Evolutionary conservation across 2,329 filamentous ascomycete species (phyloP), one percentile per base, ranked within the genome.

Genomic region (Incumbomyces lentus): DNA sequence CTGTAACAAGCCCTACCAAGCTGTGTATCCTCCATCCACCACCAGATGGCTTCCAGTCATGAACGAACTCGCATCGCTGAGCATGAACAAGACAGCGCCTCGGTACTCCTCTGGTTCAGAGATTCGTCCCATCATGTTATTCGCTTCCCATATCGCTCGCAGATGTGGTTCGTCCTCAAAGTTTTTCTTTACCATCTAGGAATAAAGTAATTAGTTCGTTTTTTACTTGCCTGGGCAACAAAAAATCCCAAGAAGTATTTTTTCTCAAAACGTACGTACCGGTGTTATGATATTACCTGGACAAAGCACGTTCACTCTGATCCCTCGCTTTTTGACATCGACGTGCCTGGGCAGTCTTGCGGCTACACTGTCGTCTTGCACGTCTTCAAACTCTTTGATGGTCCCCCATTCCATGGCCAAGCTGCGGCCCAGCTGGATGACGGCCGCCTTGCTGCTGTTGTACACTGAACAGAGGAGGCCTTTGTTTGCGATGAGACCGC

Each of bases 101-200:
- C 81, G 75, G 63, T 84, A 86, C 62, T 88, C 83, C 40, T 79
- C 70, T 0, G 83, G 82, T 17, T 65, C 67, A 59, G 81, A 84
- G 49, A 87, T 69, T 29, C 79, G 74, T 22, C 75, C 79, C 46
- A 94, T 71, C 86, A 94, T 92, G 66, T 93, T 94, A 65, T 90
- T 81, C 57, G 74, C 82, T 13, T 84, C 79, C 88, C 88, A 94
- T 11, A 38, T 37, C 30, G 33, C 42, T 30, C 42, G 17, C n/a
- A 45, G 16, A 4, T 8, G 82, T 86, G 60, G 88, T 82, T 54
- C 86, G 17, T 45, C 43, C 31, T 48, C 34, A 48, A 70, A 70
- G 18, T 69, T 55, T 42, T 65, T 58, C 54, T 68, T 66, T 6
- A 69, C 66, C 68, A 70, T 70, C 42, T 45, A 30, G 62, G 58